A percentile compares a stretch with the other conserved stretches of the same genome.
Conservation (phyloP, 164 flowering plant genomes). For the Nelumbo lutea region DNA sequence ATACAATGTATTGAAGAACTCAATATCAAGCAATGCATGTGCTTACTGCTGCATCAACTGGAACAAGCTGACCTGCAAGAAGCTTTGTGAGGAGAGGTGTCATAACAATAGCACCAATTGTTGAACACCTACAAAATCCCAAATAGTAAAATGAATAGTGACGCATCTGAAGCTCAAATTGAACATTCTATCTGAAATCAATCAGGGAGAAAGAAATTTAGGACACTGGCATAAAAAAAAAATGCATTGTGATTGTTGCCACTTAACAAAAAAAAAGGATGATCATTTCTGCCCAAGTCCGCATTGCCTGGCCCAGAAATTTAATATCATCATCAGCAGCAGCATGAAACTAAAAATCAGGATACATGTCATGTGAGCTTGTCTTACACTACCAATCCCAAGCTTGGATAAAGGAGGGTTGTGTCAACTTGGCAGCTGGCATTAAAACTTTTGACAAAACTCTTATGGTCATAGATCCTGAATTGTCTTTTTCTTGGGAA, state of each 20-base stretch:
- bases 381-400: too few species aligned
- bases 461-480: too few species aligned
- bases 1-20: background rate
- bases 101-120: conserved; percentile 94
- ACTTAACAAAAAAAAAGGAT: background rate
- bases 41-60: conserved; percentile 96
- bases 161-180: background rate
- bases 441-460: too few species aligned
- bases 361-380: too few species aligned
- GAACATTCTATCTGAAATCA: background rate
- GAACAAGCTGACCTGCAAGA: conserved; percentile 98
- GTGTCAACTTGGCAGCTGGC: too few species aligned
- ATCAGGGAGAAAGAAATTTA: background rate
- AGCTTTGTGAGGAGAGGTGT: conserved; percentile 95
- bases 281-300: too few species aligned
- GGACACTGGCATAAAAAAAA: background rate
- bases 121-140: conserved; percentile 66
- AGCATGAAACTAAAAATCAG: too few species aligned
- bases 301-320: too few species aligned
- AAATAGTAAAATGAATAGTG: conserved; percentile 1
- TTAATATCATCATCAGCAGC: too few species aligned
- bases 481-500: too few species aligned
- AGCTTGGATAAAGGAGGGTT: too few species aligned
- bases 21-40: background rate
- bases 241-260: background rate